Base-by-base conservation (phyloP, 2,329 filamentous ascomycete genomes). In the Microdochium nivale region DNA sequence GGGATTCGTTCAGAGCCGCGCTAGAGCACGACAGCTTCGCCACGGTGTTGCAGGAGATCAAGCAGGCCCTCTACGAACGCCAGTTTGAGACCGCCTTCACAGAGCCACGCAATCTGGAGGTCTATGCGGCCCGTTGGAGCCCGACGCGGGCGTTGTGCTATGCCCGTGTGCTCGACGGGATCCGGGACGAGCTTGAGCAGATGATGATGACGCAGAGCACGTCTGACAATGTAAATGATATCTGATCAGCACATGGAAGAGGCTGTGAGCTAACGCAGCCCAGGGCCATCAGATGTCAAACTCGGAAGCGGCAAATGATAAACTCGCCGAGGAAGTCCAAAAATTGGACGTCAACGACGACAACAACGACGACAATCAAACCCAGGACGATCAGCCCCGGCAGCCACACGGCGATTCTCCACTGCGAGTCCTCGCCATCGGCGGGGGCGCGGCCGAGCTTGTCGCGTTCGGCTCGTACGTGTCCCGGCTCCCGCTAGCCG, bases 61-160 rank as follows among this genome's bases (percentile, higher is more conserved):
- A 97, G 68, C 77, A 83, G 8, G 88, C 92, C 56, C 76, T 99
- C 9, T 97, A 86, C 66, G 84, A 87, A 53, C 82, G 94, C 30
- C 88, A 97, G 65, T 97, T 97, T 68, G 76, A 77, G 13, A 71
- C 75, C 16, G 92, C 92, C 0, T 99, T 97, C 70, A 83, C 83
- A 1, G 76, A 76, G 47, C 76, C 81, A 51, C 81, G 86, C 46
- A 80, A 86, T 59, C 77, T 96, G 19, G 81, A 87, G 54, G 88
- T 87, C 10, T 99, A 99, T 72, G 89, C 90, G 9, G 81, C 89
- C 51, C 75, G 94, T 60, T 99, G 92, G 91, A 96, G 90, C 67
- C 88, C 92, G 1, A 87, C 87, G 50, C 78, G 94, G 50, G 87
- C 90, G 0, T 71, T 97, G 50, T 89, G 86, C 56, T 97, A 97